Evolutionary conservation across 805 yeast species (phyloP), one percentile per base, ranked within the genome.

Genomic region (Saccharomyces paradoxus): DNA sequence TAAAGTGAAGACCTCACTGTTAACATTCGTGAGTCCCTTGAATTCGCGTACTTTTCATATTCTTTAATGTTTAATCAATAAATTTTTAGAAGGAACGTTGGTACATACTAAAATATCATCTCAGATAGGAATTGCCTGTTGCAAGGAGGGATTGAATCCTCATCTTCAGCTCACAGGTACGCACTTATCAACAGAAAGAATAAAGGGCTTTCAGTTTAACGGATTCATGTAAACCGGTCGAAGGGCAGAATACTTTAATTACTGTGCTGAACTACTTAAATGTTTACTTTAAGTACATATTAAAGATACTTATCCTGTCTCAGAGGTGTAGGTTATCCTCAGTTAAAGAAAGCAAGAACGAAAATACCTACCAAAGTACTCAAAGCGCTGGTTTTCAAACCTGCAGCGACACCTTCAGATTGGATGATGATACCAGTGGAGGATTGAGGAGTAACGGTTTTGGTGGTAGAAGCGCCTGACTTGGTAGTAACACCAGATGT

Each of bases 281-380:
- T n/a, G 22, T 6, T 37, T 37, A 37, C 41, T n/a, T 7, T 7
- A 30, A 30, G 14, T 12, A 13, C 32, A 31, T 31, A 17, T 17
- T 17, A 37, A 17, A 8, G 7, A 37, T 6, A 17, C 12, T 7
- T 14, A 17, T 17, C 9, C 12, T 6, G 44, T 17, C 17, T 37
- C 17, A 17, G 22, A 17, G 24, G 22, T 2, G 24, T 17, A 17
- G 2, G 10, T 17, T 17, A 10, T 31, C 37, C 17, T 14, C 37
- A 31, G 37, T 31, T 31, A 21, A 52, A 48, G 37, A 52, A 26
- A 26, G 54, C 51, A 31, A 52, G 21, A 32, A 52, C 27, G 37
- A 52, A 48, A 17, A 52, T 9, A 30, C 48, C 51, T 13, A 32
- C 51, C 32, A 48, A 32, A 48, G 54, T 27, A 22, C 48, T 26